These are phyloP conservation scores for Patellifolia procumbens DNA, from an alignment of 179 eudicot genomes.

Conservation along the genomic window DNA sequence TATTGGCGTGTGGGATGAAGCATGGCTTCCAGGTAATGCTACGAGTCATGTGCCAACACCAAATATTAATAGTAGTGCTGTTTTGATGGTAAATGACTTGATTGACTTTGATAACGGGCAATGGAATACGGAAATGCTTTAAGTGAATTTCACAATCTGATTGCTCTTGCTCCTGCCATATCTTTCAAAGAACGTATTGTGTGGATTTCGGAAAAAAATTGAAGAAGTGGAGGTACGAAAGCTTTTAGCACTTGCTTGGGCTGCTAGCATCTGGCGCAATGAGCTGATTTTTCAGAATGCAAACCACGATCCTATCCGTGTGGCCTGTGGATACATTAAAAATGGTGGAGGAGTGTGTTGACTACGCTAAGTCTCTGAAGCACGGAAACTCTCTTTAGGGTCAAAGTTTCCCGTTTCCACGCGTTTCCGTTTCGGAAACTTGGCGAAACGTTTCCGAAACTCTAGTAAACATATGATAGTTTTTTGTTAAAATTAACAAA, in stretches of 20 bases:
- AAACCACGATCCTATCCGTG: no score
- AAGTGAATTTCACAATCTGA: background rate
- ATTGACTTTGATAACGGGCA: background rate
- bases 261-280: background rate
- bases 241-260: background rate
- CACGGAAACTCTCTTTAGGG: no score
- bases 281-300: no score
- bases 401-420: no score
- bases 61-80: background rate
- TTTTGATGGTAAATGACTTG: background rate
- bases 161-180: fast-evolving
- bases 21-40: background rate
- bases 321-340: no score
- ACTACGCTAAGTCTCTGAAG: no score
- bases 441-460: no score
- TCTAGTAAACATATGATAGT: no score
- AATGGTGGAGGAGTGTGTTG: no score
- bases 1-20: background rate
- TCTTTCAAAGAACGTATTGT: background rate
- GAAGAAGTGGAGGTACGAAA: background rate
- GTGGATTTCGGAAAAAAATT: background rate
- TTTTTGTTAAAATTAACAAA: no score
- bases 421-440: no score
- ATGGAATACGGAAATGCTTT: background rate
- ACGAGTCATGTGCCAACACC: background rate